These are phyloP conservation scores for Zarea fungicola DNA, from an alignment of 2,329 filamentous ascomycete genomes.

Conservation along the genomic window DNA sequence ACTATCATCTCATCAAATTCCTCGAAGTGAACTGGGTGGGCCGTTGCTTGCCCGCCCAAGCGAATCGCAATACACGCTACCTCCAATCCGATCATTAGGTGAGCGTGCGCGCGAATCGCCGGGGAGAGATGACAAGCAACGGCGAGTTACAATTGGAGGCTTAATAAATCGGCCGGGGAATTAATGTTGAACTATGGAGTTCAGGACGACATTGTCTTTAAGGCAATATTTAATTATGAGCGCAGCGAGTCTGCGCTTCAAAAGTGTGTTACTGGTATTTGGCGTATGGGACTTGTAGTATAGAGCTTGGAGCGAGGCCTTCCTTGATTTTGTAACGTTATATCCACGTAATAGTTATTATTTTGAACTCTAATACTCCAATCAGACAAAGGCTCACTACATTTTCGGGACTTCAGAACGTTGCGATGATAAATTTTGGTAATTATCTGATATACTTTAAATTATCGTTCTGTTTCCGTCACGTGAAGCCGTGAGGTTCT, in stretches of 20 bases:
- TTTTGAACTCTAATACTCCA: too few relatives aligned
- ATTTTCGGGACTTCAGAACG: too few relatives aligned
- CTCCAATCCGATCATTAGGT: slow-evolving; percentile 41
- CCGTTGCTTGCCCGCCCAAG: slow-evolving; percentile 25
- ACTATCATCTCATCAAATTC: slow-evolving; percentile 48
- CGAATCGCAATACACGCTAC: slow-evolving; percentile 39
- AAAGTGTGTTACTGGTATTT: too few relatives aligned
- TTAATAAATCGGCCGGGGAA: slow-evolving; percentile 7
- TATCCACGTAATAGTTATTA: too few relatives aligned
- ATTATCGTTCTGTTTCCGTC: neutral
- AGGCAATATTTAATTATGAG: too few relatives aligned
- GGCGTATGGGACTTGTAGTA: too few relatives aligned
- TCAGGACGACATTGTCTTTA: neutral
- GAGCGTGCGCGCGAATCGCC: slow-evolving; percentile 18
- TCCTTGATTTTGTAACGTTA: too few relatives aligned
- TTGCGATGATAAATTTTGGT: too few relatives aligned
- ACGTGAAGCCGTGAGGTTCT: slow-evolving; percentile 11
- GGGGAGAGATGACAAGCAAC: neutral
- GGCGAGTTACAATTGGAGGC: slow-evolving; percentile 13
- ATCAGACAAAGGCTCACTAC: too few relatives aligned
- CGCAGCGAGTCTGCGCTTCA: too few relatives aligned
- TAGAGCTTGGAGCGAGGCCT: too few relatives aligned
- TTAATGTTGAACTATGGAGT: neutral
- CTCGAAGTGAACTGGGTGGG: slow-evolving; percentile 41
- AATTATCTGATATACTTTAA: too few relatives aligned